These are phyloP conservation scores for Cryphonectria parasitica DNA, from an alignment of 2,329 filamentous ascomycete species.

Conservation along the genomic window DNA sequence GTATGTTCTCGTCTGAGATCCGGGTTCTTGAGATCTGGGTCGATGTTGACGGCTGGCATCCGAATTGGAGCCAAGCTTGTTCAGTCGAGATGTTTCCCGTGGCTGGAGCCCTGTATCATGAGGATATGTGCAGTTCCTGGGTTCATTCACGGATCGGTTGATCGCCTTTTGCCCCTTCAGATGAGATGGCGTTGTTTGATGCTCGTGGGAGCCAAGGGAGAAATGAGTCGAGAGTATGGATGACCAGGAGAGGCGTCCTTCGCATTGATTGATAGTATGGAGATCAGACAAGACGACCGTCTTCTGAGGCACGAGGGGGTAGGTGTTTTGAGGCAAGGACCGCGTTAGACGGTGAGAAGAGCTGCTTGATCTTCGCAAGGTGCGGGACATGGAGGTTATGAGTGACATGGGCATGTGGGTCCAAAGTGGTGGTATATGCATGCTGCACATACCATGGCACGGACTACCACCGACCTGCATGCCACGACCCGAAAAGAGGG, in stretches of 20 bases:
- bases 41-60: slow-evolving; percentile 59
- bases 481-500: slow-evolving; percentile 19
- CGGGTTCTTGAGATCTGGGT: slow-evolving; percentile 55
- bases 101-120: slow-evolving; percentile 19
- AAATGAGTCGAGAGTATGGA: slow-evolving; percentile 25
- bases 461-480: slow-evolving; percentile 16
- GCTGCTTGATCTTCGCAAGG: slow-evolving; percentile 41
- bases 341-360: slow-evolving; percentile 42
- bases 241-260: slow-evolving; percentile 33
- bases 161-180: slow-evolving; percentile 9
- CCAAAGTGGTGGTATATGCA: slow-evolving; percentile 23
- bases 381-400: slow-evolving; percentile 48
- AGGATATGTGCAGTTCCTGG: slow-evolving; percentile 16
- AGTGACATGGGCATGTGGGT: slow-evolving; percentile 40
- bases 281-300: slow-evolving; percentile 43
- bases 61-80: slow-evolving; percentile 53
- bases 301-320: slow-evolving; percentile 30
- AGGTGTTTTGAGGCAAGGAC: slow-evolving; percentile 41
- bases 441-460: slow-evolving; percentile 21
- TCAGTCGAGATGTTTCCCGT: slow-evolving; percentile 28
- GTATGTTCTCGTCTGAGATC: slow-evolving; percentile 49
- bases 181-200: slow-evolving; percentile 31
- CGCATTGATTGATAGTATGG: slow-evolving; percentile 39
- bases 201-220: slow-evolving; percentile 14
- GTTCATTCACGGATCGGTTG: slow-evolving; percentile 20